Conservation (phyloP, 2,329 filamentous ascomycete genomes). For the Fusarium foetens region DNA sequence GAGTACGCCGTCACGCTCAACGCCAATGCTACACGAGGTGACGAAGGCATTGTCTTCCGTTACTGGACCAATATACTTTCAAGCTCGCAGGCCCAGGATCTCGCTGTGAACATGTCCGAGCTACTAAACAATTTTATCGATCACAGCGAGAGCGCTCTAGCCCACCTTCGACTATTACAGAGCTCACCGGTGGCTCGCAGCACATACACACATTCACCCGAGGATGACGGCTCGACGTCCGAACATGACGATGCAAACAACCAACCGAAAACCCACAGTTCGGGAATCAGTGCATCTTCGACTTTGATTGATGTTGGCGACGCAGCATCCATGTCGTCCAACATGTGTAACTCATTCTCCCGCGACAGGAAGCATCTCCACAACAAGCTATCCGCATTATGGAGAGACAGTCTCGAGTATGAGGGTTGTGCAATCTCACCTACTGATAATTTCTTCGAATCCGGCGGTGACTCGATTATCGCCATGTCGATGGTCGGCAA, state of each 20-base stretch:
- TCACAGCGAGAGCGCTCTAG: conserved; percentile 23
- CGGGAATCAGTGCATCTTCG: conserved; percentile 14
- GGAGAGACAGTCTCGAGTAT: conserved; percentile 22
- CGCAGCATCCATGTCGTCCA: conserved; percentile 7
- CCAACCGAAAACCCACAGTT: background rate
- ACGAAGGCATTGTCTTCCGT: conserved; percentile 40
- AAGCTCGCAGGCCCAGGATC: conserved; percentile 26
- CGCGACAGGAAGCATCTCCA: conserved; percentile 9
- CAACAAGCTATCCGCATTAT: conserved; percentile 20
- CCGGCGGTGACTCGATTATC: conserved; percentile 36
- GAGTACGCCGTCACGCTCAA: conserved; percentile 49
- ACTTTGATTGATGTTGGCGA: conserved; percentile 17
- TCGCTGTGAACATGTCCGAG: conserved; percentile 26
- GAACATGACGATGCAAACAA: background rate
- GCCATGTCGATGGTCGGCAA: conserved; percentile 37
- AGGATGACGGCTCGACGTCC: background rate
- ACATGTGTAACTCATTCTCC: background rate
- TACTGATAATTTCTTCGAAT: conserved; percentile 32
- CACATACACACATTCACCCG: background rate
- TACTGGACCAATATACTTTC: conserved; percentile 39
- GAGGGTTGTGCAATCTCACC: conserved; percentile 1
- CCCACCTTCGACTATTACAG: conserved; percentile 22
- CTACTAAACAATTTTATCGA: conserved; percentile 33
- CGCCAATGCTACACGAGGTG: conserved; percentile 39
- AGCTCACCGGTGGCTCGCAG: background rate